Evolutionary conservation across 208 protist species (phyloP), one percentile per base, ranked within the genome.

Genomic region (Trypanosomatidae sp.): DNA sequence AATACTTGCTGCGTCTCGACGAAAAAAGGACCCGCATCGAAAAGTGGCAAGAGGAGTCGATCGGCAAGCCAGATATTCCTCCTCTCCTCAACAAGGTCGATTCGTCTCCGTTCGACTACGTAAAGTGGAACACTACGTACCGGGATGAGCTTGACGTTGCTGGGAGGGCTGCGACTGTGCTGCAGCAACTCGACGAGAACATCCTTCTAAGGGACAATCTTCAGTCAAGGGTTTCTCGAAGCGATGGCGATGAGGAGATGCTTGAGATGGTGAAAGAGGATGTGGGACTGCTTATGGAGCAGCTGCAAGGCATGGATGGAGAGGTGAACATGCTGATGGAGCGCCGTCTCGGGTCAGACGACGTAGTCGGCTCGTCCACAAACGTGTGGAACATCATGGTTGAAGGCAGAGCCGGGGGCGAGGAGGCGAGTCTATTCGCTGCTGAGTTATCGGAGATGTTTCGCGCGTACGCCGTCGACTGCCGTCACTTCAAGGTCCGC

Each of bases 371-470:
- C 49, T 93, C 91, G 30, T 87, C 85, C 5, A 93, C 82, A 64
- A 83, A 84, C 17, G 73, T 82, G 19, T 96, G 91, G 90, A 87
- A 83, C 53, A 49, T 95, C 46, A 85, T 69, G 4, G 82, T 96
- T 19, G 59, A 77, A 28, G 93, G 93, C 15, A 94, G 91, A 66
- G 93, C 93, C 7, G 93, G 93, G 8, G 93, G 93, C 28, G 88
- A 92, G 62, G 93, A 97, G 81, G 93, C 93, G 17, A 83, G 79
- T 3, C 82, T 95, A 17, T 97, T 97, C 77, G 93, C 93, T n/a
- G 71, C 71, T 0, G 93, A 97, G 72, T 74, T 97, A 60, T 74
- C 83, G 7, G 93, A 94, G 59, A 85, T 95, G 81, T 86, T 91
- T 65, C 86, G 81, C 68, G 66, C 74, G 9, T 97, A 97, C 69